A percentile compares a stretch with the other conserved stretches of the same genome.
These are phyloP conservation scores for Phytophthora cactorum DNA, from an alignment of 352 stramenopile species.

Conservation along the genomic window DNA sequence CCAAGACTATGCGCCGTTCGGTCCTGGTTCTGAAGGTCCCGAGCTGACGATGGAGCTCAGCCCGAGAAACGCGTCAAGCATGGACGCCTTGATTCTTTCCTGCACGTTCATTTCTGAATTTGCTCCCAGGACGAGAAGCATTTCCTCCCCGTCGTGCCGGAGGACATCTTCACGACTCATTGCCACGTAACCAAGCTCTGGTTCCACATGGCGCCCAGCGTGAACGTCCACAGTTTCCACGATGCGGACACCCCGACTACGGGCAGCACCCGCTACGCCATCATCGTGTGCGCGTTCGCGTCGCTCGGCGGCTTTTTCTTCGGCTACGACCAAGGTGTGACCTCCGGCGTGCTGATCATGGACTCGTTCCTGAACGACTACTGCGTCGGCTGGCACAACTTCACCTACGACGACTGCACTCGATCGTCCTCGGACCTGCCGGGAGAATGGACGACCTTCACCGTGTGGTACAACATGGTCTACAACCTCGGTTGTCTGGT, in stretches of 20 bases:
- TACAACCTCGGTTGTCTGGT: slow-evolving; percentile 48
- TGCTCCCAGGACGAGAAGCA: slow-evolving; percentile 20
- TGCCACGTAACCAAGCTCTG: slow-evolving; percentile 7
- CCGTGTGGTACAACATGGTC: slow-evolving; percentile 38
- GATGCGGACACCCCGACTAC: slow-evolving; percentile 32
- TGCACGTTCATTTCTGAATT: slow-evolving; percentile 27
- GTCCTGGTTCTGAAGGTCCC: slow-evolving; percentile 23
- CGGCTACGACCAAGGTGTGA: slow-evolving; percentile 37
- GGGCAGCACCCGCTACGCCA: slow-evolving; percentile 41
- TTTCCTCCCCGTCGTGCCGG: neutral
- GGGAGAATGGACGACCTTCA: slow-evolving; percentile 39
- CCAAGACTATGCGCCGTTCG: slow-evolving; percentile 26
- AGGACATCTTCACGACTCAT: slow-evolving; percentile 21
- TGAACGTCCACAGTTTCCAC: slow-evolving; percentile 31
- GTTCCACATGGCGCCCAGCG: slow-evolving; percentile 14
- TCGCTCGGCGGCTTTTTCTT: slow-evolving; percentile 39
- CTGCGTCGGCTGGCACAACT: slow-evolving; percentile 41
- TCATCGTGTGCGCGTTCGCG: slow-evolving; percentile 35
- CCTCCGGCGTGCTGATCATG: slow-evolving; percentile 38
- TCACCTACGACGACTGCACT: slow-evolving; percentile 37
- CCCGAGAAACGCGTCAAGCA: slow-evolving; percentile 14
- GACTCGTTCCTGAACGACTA: slow-evolving; percentile 45
- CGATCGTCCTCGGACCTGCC: slow-evolving; percentile 27
- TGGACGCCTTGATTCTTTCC: slow-evolving; percentile 23
- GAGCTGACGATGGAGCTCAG: slow-evolving; percentile 15